phyloP scores from a whole-genome alignment of 2,329 filamentous ascomycete species.

The Whalleya microplaca region DNA sequence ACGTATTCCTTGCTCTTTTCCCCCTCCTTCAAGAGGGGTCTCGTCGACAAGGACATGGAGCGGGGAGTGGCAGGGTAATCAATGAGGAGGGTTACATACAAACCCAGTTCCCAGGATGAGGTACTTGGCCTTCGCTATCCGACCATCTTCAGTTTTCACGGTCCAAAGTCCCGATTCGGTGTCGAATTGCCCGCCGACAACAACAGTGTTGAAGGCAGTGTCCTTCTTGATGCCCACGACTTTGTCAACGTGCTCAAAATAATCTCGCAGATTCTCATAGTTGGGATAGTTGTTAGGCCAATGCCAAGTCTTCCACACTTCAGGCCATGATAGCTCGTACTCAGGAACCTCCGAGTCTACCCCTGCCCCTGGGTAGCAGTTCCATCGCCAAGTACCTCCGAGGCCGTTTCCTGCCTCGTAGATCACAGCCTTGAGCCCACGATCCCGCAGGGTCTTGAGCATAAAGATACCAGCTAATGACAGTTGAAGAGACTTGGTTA shows the following conservation, averaged over 20 bases:
- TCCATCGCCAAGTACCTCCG: slow-evolving; percentile 51
- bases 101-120: slow-evolving; percentile 52
- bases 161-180: slow-evolving; percentile 44
- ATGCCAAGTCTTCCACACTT: slow-evolving; percentile 48
- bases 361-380: slow-evolving; percentile 47
- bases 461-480: slow-evolving; percentile 29
- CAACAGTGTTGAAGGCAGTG: slow-evolving; percentile 47
- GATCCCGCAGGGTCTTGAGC: slow-evolving; percentile 42
- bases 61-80: too few species aligned
- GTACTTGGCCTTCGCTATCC: slow-evolving; percentile 43
- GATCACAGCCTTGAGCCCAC: slow-evolving; percentile 41
- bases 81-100: slow-evolving; percentile 26
- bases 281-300: slow-evolving; percentile 47
- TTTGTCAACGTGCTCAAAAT: slow-evolving; percentile 52
- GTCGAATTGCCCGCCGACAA: slow-evolving; percentile 47
- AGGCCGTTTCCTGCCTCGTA: slow-evolving; percentile 43
- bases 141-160: slow-evolving; percentile 46
- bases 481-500: background rate
- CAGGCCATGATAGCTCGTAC: slow-evolving; percentile 41
- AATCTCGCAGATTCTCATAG: slow-evolving; percentile 45
- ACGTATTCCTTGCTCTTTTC: too few species aligned
- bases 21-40: too few species aligned
- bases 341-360: slow-evolving; percentile 41
- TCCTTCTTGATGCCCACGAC: slow-evolving; percentile 48
- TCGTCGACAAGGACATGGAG: too few species aligned